Conservation (phyloP, 305 asterid species). For the Plantago rigida region DNA sequence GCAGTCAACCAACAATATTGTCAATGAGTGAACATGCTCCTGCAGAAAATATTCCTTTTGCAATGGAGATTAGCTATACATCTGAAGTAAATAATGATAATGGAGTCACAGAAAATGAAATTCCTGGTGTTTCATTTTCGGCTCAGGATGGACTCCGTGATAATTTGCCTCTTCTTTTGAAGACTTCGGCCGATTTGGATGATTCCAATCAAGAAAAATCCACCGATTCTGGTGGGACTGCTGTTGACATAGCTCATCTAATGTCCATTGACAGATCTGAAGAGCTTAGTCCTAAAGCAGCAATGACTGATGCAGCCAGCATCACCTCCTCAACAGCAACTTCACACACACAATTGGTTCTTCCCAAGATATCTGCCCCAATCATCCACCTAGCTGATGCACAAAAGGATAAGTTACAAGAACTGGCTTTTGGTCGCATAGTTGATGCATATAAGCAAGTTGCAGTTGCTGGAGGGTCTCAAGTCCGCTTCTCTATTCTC, state of each 20-base stretch:
- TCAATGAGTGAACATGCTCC: conserved; percentile 35
- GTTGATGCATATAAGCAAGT: conserved; percentile 86
- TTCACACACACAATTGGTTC: conserved; percentile 54
- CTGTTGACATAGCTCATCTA: conserved; percentile 51
- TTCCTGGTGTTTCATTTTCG: conserved; percentile 73
- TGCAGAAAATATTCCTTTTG: conserved; percentile 39
- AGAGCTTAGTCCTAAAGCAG: conserved; percentile 87
- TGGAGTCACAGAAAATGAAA: conserved; percentile 45
- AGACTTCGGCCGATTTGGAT: conserved; percentile 45
- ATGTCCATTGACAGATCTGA: conserved; percentile 71
- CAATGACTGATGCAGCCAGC: conserved; percentile 50
- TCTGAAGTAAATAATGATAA: conserved; percentile 37
- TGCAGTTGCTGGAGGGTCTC: conserved; percentile 70
- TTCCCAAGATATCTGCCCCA: conserved; percentile 91
- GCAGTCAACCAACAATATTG: conserved; percentile 35
- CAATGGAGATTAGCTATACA: conserved; percentile 39
- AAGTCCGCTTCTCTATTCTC: conserved; percentile 73
- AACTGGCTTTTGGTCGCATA: conserved; percentile 63
- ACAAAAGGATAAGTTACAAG: conserved; percentile 70
- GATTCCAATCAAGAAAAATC: conserved; percentile 48
- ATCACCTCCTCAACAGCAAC: conserved; percentile 53
- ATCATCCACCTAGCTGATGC: conserved; percentile 61
- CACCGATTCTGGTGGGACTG: conserved; percentile 35
- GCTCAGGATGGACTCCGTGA: conserved; percentile 38
- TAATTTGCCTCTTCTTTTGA: conserved; percentile 29